Percentiles rank a stretch among this genome's conserved stretches.
Conservation (phyloP, 306 rosid genomes). For the Cicer pinnatifidum region DNA sequence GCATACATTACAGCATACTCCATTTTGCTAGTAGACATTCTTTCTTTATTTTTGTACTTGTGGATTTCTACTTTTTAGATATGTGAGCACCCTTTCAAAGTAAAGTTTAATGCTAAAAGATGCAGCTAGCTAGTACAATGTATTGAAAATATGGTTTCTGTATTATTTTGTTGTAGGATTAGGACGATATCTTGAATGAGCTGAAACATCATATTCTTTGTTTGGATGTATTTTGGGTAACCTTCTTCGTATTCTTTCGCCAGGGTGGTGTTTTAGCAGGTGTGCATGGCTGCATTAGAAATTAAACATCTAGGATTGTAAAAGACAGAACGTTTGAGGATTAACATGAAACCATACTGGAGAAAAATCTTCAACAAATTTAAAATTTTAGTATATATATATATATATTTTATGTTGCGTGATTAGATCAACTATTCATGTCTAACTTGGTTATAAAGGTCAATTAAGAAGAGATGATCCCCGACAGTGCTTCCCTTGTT, state of each 20-base stretch:
- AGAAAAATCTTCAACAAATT: no score
- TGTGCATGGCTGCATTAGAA: background rate
- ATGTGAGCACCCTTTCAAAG: constrained; percentile 22
- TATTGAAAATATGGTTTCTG: background rate
- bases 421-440: no score
- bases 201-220: constrained; percentile 23
- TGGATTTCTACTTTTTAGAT: background rate
- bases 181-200: constrained; percentile 15
- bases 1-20: background rate
- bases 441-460: no score
- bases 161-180: background rate
- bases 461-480: no score
- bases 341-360: no score
- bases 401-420: no score
- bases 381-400: no score
- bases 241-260: constrained; percentile 1
- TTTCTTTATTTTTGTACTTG: background rate
- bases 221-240: constrained; percentile 22
- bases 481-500: no score
- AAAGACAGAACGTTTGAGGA: no score
- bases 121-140: background rate
- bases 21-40: background rate
- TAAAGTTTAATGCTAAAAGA: constrained; percentile 5
- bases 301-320: no score
- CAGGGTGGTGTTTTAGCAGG: constrained; percentile 1